Evolutionary conservation across 352 stramenopile genomes (phyloP).

Genomic region (Elongisporangium undulatum): DNA sequence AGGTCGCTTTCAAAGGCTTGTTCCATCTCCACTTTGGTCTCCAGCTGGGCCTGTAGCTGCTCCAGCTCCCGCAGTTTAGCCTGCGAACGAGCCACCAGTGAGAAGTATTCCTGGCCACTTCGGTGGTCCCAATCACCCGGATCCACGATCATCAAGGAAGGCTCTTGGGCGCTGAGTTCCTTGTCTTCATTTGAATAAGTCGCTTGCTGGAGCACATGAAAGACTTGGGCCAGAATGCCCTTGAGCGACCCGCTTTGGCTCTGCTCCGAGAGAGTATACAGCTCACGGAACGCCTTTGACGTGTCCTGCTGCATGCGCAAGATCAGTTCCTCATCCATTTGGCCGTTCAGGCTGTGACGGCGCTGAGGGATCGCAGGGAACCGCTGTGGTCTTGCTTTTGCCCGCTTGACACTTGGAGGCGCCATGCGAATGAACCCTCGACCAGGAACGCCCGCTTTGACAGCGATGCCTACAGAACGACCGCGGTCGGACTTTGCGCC

Average conservation of each 20-base stretch:
- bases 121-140: not conserved
- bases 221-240: not conserved
- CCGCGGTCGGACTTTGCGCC: not conserved
- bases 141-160: not conserved
- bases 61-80: slow-evolving; percentile 12
- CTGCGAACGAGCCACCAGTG: slow-evolving; percentile 12
- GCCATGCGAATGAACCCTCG: not conserved
- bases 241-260: not conserved
- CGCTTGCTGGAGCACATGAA: not conserved
- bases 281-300: not conserved
- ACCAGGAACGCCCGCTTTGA: not conserved
- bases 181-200: not conserved
- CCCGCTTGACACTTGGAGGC: not conserved
- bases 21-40: slow-evolving; percentile 43
- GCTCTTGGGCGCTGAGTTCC: not conserved
- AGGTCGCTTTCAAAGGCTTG: slow-evolving; percentile 37
- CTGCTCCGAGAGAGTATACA: not conserved
- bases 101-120: slow-evolving; percentile 12
- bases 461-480: not conserved
- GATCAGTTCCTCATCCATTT: not conserved
- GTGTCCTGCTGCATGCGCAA: not conserved
- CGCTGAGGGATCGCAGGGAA: not conserved
- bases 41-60: not conserved
- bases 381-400: not conserved
- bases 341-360: not conserved